Conservation (phyloP, 2,329 filamentous ascomycete species). For the Colletotrichum karsti region DNA sequence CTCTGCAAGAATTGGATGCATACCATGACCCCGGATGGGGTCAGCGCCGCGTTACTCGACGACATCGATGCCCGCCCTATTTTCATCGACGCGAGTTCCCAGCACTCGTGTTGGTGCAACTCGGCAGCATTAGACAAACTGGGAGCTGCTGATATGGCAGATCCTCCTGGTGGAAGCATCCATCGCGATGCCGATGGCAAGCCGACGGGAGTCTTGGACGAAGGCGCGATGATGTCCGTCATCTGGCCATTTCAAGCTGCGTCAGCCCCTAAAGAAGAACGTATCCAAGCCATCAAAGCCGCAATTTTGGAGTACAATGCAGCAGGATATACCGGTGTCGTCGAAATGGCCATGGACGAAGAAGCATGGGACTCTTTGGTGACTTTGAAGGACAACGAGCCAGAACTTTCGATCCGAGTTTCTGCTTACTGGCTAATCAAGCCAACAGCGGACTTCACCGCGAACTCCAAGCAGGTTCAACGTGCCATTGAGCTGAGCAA, state of each 20-base stretch:
- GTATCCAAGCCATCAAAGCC: slow-evolving; percentile 43
- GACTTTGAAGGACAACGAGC: not conserved
- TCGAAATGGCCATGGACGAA: slow-evolving; percentile 60
- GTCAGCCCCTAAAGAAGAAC: slow-evolving; percentile 45
- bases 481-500: slow-evolving; percentile 45
- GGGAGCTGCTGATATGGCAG: slow-evolving; percentile 44
- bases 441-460: slow-evolving; percentile 41
- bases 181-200: slow-evolving; percentile 47
- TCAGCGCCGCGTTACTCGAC: slow-evolving; percentile 49
- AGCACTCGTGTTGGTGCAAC: slow-evolving; percentile 56
- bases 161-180: slow-evolving; percentile 51
- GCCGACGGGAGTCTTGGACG: slow-evolving; percentile 49
- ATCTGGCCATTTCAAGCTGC: slow-evolving; percentile 51
- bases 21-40: slow-evolving; percentile 48
- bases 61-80: slow-evolving; percentile 53
- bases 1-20: slow-evolving; percentile 54
- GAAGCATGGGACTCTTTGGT: slow-evolving; percentile 50
- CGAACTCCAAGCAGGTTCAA: slow-evolving; percentile 46
- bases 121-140: slow-evolving; percentile 51
- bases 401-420: slow-evolving; percentile 43
- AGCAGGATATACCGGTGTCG: slow-evolving; percentile 51
- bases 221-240: slow-evolving; percentile 48
- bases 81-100: slow-evolving; percentile 52
- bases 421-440: slow-evolving; percentile 55
- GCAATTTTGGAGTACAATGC: slow-evolving; percentile 48